phyloP scores from a whole-genome alignment of 352 stramenopile genomes.

The Ophiocytium majus region DNA sequence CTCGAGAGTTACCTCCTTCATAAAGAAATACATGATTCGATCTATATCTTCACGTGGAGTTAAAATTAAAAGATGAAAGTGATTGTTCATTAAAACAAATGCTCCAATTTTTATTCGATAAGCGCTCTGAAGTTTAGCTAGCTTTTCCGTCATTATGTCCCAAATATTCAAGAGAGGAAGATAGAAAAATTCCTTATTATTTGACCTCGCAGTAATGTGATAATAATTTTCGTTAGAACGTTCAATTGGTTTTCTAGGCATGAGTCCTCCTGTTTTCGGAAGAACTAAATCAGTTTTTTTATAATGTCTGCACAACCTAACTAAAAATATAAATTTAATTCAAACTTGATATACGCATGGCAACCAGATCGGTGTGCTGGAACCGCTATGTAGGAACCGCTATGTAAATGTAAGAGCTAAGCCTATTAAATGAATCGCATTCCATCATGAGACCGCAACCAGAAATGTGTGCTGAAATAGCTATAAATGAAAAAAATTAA shows the following conservation, averaged over 20 bases:
- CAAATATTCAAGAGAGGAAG: background rate
- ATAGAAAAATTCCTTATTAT: conserved; percentile 9
- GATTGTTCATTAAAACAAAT: conserved; percentile 1
- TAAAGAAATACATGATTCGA: conserved; percentile 14
- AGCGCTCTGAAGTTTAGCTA: background rate
- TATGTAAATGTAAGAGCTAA: too few species aligned
- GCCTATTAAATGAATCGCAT: too few species aligned
- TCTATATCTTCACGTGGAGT: conserved; percentile 6
- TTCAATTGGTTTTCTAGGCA: background rate
- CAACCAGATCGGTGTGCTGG: too few species aligned
- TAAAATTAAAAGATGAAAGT: background rate
- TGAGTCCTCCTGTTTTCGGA: too few species aligned
- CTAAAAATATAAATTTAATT: too few species aligned
- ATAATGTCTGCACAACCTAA: too few species aligned
- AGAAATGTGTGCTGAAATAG: too few species aligned
- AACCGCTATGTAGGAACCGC: too few species aligned
- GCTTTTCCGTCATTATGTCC: background rate
- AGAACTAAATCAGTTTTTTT: too few species aligned
- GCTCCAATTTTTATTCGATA: background rate
- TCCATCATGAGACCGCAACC: too few species aligned
- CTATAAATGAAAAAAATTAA: too few species aligned
- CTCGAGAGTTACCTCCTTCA: background rate
- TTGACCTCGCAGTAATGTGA: background rate
- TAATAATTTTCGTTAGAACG: background rate
- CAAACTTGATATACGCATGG: too few species aligned